Evolutionary conservation across 176 grass and related monocot genomes (phyloP).

Genomic region (Juncus inflexus): DNA sequence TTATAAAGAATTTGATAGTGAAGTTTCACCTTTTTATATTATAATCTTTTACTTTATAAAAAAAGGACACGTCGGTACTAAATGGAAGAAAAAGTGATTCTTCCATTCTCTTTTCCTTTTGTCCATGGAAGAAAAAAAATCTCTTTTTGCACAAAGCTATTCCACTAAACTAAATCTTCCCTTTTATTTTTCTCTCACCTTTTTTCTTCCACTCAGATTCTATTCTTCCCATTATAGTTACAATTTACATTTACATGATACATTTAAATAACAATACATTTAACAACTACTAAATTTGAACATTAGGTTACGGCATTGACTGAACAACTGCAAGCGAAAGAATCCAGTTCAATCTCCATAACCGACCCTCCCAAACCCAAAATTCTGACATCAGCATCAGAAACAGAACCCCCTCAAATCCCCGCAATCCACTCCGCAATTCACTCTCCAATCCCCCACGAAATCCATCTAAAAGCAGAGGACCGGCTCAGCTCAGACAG

Average conservation of each 20-base stretch:
- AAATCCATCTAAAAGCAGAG: constrained; percentile 58
- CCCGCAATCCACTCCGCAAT: background rate
- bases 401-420: constrained; percentile 23
- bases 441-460: background rate
- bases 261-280: background rate
- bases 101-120: constrained; percentile 19
- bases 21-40: constrained; percentile 8
- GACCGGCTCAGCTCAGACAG: constrained; percentile 80
- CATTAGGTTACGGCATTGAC: constrained; percentile 65
- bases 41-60: too few species aligned
- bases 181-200: too few species aligned
- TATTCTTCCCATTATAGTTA: background rate
- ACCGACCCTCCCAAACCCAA: background rate
- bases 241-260: too few species aligned
- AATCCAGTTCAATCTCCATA: constrained; percentile 22
- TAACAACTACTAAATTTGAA: background rate
- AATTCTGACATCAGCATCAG: constrained; percentile 1
- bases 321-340: constrained; percentile 80
- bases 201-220: background rate
- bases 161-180: constrained; percentile 12
- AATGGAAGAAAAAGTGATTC: constrained; percentile 14
- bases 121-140: background rate
- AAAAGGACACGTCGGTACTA: constrained; percentile 8
- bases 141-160: background rate
- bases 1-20: constrained; percentile 5